phyloP scores from a whole-genome alignment of 768 basidiomycete species.

The Lactifluus subvellereus region DNA sequence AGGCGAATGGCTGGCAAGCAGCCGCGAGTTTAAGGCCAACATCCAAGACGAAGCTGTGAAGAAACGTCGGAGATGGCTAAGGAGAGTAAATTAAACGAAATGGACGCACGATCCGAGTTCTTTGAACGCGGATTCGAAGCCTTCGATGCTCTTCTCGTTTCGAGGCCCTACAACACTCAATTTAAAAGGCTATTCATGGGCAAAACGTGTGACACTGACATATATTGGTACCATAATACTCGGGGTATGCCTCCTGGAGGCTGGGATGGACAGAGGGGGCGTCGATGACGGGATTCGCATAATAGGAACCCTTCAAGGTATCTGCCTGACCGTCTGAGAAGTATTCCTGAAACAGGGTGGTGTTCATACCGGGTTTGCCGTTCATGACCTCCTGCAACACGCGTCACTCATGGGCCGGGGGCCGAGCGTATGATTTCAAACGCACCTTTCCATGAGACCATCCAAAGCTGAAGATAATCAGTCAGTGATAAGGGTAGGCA shows the following conservation, averaged over 20 bases:
- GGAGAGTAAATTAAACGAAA: background rate
- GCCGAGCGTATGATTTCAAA: background rate
- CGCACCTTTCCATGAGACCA: constrained; percentile 93
- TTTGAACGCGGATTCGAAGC: constrained; percentile 87
- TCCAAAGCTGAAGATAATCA: constrained; percentile 58
- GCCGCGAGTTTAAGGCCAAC: constrained; percentile 76
- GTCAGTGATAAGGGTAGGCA: background rate
- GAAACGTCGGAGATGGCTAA: constrained; percentile 13
- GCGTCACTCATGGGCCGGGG: background rate
- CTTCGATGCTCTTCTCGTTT: constrained; percentile 50
- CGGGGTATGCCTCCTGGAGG: constrained; percentile 55
- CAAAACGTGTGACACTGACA: constrained; percentile 45
- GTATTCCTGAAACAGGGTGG: background rate
- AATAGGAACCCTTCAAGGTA: constrained; percentile 87
- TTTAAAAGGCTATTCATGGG: background rate
- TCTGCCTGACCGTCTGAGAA: constrained; percentile 40
- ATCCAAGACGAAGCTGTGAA: constrained; percentile 63
- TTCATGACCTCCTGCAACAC: constrained; percentile 84
- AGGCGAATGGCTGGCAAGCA: constrained; percentile 88
- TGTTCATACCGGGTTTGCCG: constrained; percentile 62
- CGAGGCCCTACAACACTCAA: constrained; percentile 49
- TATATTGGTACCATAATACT: constrained; percentile 86
- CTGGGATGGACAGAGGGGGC: constrained; percentile 51
- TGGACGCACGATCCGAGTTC: constrained; percentile 57
- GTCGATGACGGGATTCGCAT: constrained; percentile 80